A percentile compares a stretch with the other conserved stretches of the same genome.
Evolutionary conservation across 2,329 filamentous ascomycete species (phyloP).

Genomic region (Aspergillus proliferans): DNA sequence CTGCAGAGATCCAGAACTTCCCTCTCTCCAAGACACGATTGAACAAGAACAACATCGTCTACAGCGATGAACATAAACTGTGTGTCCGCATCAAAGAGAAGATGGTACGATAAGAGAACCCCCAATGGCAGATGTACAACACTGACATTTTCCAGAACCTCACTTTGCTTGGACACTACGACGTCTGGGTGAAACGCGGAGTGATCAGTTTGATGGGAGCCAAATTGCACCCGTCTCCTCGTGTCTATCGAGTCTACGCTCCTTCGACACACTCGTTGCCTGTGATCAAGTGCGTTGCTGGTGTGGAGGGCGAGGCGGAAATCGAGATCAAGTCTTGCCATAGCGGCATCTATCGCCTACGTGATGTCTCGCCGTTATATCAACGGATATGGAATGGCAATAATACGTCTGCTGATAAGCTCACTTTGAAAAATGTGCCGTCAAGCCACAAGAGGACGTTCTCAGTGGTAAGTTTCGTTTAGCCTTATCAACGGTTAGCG

Average conservation of each 20-base stretch:
- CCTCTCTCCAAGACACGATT: constrained; percentile 34
- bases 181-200: constrained; percentile 52
- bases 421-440: constrained; percentile 19
- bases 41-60: constrained; percentile 32
- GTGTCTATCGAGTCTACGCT: constrained; percentile 46
- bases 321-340: constrained; percentile 45
- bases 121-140: neutral
- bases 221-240: constrained; percentile 44
- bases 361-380: constrained; percentile 47
- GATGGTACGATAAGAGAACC: constrained; percentile 20
- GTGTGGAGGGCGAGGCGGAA: constrained; percentile 39
- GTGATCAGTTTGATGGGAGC: constrained; percentile 54
- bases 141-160: constrained; percentile 32
- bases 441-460: constrained; percentile 31
- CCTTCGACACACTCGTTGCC: constrained; percentile 53
- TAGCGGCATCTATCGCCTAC: constrained; percentile 40
- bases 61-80: constrained; percentile 30
- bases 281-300: constrained; percentile 42
- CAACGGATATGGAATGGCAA: constrained; percentile 47
- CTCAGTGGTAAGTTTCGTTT: constrained; percentile 30
- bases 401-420: constrained; percentile 26
- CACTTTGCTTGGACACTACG: constrained; percentile 48
- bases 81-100: constrained; percentile 37
- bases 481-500: neutral
- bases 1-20: constrained; percentile 32